These are phyloP conservation scores for Penicillium maclennaniae DNA, from an alignment of 495 filamentous ascomycete species.

Conservation along the genomic window DNA sequence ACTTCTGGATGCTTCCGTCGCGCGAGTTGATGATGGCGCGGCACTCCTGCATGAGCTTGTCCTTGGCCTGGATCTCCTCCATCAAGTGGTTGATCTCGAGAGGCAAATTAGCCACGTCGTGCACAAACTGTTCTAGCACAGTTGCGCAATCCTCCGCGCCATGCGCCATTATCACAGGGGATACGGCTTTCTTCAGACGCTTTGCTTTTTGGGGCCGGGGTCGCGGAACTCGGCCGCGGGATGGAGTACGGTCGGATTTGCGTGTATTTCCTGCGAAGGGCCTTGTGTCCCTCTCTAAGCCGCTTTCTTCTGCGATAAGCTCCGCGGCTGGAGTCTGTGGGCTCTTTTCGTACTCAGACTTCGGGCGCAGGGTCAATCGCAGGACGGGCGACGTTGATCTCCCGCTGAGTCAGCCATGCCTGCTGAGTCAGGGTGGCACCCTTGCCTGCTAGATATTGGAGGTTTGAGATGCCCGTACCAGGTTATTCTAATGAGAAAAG, in stretches of 20 bases:
- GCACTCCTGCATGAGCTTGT: slow-evolving; percentile 71
- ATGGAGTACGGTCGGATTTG: background rate
- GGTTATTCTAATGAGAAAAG: too few relatives aligned
- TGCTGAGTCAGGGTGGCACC: background rate
- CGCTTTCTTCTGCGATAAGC: background rate
- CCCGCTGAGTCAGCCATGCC: background rate
- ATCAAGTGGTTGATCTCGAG: slow-evolving; percentile 88
- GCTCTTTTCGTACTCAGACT: background rate
- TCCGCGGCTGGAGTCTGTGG: background rate
- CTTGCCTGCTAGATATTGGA: too few relatives aligned
- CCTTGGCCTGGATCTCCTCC: slow-evolving; percentile 92
- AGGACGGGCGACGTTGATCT: background rate
- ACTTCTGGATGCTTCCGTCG: slow-evolving; percentile 83
- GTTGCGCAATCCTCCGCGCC: slow-evolving; percentile 72
- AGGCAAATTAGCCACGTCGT: slow-evolving; percentile 85
- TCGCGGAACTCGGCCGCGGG: background rate
- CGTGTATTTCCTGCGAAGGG: background rate
- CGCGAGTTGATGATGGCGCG: slow-evolving; percentile 67
- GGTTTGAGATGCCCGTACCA: too few relatives aligned
- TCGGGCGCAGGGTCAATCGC: background rate
- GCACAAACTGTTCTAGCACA: slow-evolving; percentile 89
- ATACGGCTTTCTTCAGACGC: background rate
- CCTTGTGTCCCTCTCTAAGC: background rate
- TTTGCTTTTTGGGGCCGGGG: background rate
- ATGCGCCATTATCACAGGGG: slow-evolving; percentile 31